Evolutionary conservation across 306 rosid genomes (phyloP).

Genomic region (Castanopsis chinensis): DNA sequence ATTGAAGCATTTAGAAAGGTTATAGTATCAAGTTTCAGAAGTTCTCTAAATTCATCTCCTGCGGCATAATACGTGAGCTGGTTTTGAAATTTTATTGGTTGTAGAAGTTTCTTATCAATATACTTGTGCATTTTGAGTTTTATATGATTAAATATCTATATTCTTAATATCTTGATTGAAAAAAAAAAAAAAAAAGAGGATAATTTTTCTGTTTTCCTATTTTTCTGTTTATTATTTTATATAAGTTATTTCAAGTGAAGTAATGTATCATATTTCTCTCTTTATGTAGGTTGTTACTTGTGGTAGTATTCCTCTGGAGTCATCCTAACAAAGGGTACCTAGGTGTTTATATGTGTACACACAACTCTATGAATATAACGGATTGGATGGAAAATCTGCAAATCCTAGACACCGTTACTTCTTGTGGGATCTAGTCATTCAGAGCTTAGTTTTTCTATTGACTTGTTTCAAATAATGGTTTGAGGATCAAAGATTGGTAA

Average conservation of each 20-base stretch:
- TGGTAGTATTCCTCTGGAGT: constrained; percentile 96
- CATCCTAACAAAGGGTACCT: constrained; percentile 80
- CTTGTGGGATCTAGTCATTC: constrained; percentile 75
- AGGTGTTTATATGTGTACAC: constrained; percentile 90
- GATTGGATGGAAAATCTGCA: constrained; percentile 76
- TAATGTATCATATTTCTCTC: neutral
- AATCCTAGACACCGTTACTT: constrained; percentile 69
- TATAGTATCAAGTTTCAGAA: too few relatives aligned
- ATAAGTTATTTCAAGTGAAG: neutral
- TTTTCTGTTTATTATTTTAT: neutral
- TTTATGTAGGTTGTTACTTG: constrained; percentile 90
- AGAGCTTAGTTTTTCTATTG: constrained; percentile 61
- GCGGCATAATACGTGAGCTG: neutral
- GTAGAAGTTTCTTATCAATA: neutral
- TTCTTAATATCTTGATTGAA: constrained; percentile 1
- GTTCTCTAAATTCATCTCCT: constrained; percentile 2
- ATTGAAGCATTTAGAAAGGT: neutral
- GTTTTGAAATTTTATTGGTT: constrained; percentile 4
- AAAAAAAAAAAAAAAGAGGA: neutral
- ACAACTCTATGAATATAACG: constrained; percentile 78
- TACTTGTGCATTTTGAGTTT: neutral
- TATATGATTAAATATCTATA: neutral
- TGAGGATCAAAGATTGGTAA: neutral
- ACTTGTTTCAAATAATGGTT: constrained; percentile 10
- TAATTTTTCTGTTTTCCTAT: neutral